Percentiles rank a stretch among this genome's conserved stretches.
Evolutionary conservation across 177 flowering plant genomes (phyloP).

Genomic region (Vitis hybrid): DNA sequence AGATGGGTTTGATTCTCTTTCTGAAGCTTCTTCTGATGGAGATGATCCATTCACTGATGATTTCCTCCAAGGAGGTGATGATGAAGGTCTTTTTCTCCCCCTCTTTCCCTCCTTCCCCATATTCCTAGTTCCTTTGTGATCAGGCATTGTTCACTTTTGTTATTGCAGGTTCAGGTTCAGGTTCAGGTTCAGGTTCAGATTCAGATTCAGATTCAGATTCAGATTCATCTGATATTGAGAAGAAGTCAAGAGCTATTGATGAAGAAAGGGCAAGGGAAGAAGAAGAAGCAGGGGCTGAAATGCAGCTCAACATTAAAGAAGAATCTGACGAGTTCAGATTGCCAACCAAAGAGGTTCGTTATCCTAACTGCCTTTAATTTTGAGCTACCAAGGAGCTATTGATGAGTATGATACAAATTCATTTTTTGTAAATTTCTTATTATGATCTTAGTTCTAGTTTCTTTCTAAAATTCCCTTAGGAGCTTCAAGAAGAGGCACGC

Average conservation of each 20-base stretch:
- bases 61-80: conserved; percentile 66
- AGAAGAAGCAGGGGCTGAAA: conserved; percentile 60
- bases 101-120: no score
- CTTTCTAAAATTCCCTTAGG: conserved; percentile 36
- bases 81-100: conserved; percentile 24
- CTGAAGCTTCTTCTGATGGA: conserved; percentile 41
- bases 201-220: conserved; percentile 52
- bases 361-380: background rate
- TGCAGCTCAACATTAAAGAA: conserved; percentile 67
- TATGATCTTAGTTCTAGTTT: background rate
- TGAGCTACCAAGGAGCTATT: no score
- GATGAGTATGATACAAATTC: background rate
- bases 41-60: conserved; percentile 64
- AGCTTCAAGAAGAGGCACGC: conserved; percentile 76
- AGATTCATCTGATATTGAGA: conserved; percentile 58
- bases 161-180: conserved; percentile 28
- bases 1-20: conserved; percentile 29
- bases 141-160: conserved; percentile 2
- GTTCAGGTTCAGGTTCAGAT: conserved; percentile 25
- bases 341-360: conserved; percentile 71
- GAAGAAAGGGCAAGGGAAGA: conserved; percentile 44
- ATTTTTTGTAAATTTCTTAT: background rate
- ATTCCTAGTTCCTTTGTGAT: no score
- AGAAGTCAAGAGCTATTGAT: conserved; percentile 57
- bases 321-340: conserved; percentile 82